These are phyloP conservation scores for Diaporthe sp. DNA, from an alignment of 2,329 filamentous ascomycete genomes.

Conservation along the genomic window DNA sequence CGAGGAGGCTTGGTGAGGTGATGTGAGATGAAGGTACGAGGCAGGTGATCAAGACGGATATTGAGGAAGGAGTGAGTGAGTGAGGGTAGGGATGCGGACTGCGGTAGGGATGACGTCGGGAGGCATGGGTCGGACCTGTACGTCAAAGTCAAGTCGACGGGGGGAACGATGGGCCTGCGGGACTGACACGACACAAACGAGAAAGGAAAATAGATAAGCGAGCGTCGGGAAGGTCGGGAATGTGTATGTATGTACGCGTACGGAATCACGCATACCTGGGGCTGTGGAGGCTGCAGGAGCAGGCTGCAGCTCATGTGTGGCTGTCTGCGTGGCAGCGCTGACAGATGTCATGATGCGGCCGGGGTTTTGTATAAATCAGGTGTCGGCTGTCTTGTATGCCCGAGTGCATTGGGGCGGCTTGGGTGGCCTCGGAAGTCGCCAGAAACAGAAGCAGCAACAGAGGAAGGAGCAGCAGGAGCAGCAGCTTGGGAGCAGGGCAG, in stretches of 20 bases:
- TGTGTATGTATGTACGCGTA: neutral
- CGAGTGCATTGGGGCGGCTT: neutral
- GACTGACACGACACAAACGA: neutral
- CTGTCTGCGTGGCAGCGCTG: conserved; percentile 41
- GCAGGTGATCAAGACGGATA: conserved; percentile 17
- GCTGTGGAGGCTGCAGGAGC: conserved; percentile 20
- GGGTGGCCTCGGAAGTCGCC: neutral
- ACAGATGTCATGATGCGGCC: conserved; percentile 35
- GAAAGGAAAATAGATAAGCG: neutral
- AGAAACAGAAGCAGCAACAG: neutral
- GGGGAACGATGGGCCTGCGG: neutral
- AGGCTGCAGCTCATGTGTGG: conserved; percentile 35
- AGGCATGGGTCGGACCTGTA: conserved; percentile 17
- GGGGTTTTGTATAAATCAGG: neutral
- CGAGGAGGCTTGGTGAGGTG: neutral
- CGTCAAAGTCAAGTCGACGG: conserved; percentile 3
- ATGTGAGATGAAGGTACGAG: conserved; percentile 27
- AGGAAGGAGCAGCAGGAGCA: neutral
- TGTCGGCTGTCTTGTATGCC: neutral
- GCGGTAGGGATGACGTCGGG: conserved; percentile 35
- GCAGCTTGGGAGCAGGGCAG: neutral
- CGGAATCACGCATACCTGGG: conserved; percentile 38
- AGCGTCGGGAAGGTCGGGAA: neutral
- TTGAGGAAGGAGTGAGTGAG: neutral
- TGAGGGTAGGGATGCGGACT: neutral